Base-by-base conservation (phyloP, 2,329 filamentous ascomycete species). In the Bipolaris victoriae region DNA sequence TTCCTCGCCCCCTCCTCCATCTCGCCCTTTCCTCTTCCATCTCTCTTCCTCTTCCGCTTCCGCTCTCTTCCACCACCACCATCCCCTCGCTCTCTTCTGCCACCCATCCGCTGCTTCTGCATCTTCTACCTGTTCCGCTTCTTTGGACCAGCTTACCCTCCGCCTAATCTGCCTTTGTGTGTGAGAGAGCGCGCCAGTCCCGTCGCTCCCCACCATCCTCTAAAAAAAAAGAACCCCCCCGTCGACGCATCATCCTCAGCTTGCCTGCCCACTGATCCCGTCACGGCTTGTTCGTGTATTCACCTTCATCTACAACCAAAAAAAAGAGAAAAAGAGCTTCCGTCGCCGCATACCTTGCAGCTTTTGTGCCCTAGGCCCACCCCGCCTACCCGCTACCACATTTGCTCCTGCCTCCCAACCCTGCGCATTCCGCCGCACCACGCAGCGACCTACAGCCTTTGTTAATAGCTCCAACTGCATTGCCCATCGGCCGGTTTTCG, bases 11-110 rank as follows among this genome's bases (percentile, higher is more conserved):
- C 40, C 11, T 62, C 53, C 61, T 65, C 61, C 60, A 65, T 58
- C 64, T 62, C 60, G 62, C 84, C 85, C 4, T 83, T 84, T 52
- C 86, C 16, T 84, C 74, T 92, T 72, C 36, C 24, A 35, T 43
- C 49, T 44, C 43, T 43, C 48, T 54, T 31, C 52, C 55, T 49
- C 46, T 51, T 35, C 53, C 29, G 40, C 36, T 22, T 22, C 16
- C 49, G 43, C 58, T 59, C 61, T 63, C 62, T 63, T 62, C 57
- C 58, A 49, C 20, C 20, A 20, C 20, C 61, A 62, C 61, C 44
- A 57, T 29, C 41, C 49, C 52, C 64, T 54, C 59, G 43, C 58
- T 59, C 61, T 63, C 62, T 63, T 62, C 57, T 59, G 50, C 79
- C 61, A 62, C 61, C 44, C 58, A 58, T 64, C 31, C 36, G 65